phyloP scores from a whole-genome alignment of 768 basidiomycete genomes.

The Paxillus involutus region DNA sequence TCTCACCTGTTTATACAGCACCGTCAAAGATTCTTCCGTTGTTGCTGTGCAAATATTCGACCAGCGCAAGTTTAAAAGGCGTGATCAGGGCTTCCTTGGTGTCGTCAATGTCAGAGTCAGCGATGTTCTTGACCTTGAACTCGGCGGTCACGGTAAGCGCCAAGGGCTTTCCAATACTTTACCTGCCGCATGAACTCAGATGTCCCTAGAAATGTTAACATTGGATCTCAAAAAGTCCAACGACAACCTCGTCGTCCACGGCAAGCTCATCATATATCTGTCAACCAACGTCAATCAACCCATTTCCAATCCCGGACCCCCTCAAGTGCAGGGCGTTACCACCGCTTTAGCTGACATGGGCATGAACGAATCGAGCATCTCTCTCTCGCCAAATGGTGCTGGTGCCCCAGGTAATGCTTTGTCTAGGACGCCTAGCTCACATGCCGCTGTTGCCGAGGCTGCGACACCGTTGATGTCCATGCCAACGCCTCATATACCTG shows the following conservation, averaged over 20 bases:
- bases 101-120: slow-evolving; percentile 94
- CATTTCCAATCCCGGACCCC: slow-evolving; percentile 81
- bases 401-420: slow-evolving; percentile 40
- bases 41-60: slow-evolving; percentile 99
- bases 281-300: slow-evolving; percentile 88
- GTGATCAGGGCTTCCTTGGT: slow-evolving; percentile 97
- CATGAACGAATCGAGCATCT: slow-evolving; percentile 56
- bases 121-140: slow-evolving; percentile 87
- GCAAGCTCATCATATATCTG: slow-evolving; percentile 94
- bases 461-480: slow-evolving; percentile 41
- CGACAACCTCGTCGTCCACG: slow-evolving; percentile 96
- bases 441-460: slow-evolving; percentile 52
- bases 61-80: slow-evolving; percentile 98
- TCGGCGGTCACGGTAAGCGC: slow-evolving; percentile 87
- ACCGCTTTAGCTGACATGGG: slow-evolving; percentile 62
- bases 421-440: slow-evolving; percentile 67
- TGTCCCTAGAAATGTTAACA: slow-evolving; percentile 83
- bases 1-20: slow-evolving; percentile 45
- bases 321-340: slow-evolving; percentile 60
- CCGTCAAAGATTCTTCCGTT: slow-evolving; percentile 96
- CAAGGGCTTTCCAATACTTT: not conserved
- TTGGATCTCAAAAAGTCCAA: slow-evolving; percentile 98
- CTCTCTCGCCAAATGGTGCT: slow-evolving; percentile 50
- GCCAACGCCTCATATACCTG: slow-evolving; percentile 35
- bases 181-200: not conserved